phyloP scores from a whole-genome alignment of 1,284 basidiomycete species.

The Macrocybe sp. region DNA sequence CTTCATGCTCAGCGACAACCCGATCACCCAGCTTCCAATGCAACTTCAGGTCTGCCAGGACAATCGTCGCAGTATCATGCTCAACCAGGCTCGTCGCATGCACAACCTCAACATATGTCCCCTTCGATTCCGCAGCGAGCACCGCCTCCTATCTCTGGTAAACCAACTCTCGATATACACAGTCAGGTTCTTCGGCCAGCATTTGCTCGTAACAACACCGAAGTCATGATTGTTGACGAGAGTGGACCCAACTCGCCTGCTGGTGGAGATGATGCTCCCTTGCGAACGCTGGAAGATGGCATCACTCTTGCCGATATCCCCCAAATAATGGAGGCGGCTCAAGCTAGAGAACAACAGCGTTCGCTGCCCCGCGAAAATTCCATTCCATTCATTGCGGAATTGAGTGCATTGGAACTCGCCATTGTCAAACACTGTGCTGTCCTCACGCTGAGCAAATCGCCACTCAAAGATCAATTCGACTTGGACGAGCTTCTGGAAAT shows the following conservation, averaged over 20 bases:
- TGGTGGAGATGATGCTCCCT: conserved; percentile 34
- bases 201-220: conserved; percentile 79
- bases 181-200: conserved; percentile 66
- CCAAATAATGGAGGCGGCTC: conserved; percentile 87
- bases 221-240: conserved; percentile 88
- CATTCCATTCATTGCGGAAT: conserved; percentile 79
- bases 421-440: conserved; percentile 94
- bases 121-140: conserved; percentile 21
- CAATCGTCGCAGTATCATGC: conserved; percentile 22
- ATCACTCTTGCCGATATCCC: conserved; percentile 98
- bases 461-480: conserved; percentile 79
- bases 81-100: conserved; percentile 17
- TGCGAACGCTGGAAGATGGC: conserved; percentile 58
- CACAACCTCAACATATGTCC: conserved; percentile 23
- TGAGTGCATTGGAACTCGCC: conserved; percentile 81
- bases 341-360: conserved; percentile 81
- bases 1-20: conserved; percentile 35
- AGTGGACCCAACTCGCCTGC: conserved; percentile 67
- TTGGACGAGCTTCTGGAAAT: conserved; percentile 92
- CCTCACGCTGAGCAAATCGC: conserved; percentile 71
- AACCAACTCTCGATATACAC: conserved; percentile 23
- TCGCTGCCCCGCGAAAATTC: conserved; percentile 72
- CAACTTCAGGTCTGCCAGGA: not conserved
- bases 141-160: conserved; percentile 19
- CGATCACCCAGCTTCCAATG: conserved; percentile 29